Evolutionary conservation across 2,329 filamentous ascomycete genomes (phyloP), one percentile per base, ranked within the genome.

Genomic region (Arthroderma uncinatum): DNA sequence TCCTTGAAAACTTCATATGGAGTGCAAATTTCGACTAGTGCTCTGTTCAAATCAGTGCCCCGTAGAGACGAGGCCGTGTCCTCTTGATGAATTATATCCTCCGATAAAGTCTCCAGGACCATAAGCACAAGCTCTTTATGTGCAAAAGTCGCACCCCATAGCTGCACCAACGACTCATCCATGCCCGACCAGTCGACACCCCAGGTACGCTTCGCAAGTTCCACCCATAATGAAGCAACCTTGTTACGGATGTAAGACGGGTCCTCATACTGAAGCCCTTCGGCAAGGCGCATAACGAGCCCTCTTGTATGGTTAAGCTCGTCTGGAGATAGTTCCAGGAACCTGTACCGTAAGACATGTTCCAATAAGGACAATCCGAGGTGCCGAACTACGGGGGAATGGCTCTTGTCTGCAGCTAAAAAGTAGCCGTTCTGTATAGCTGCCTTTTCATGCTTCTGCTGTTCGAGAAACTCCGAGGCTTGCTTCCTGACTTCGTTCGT

Each of bases 311-410:
- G 80, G 28, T 76, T 74, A 16, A 83, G 82, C 70, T 95, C 85
- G 21, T 84, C 81, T 28, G 78, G 72, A 19, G 79, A 81, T 66
- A 91, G 90, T 53, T 85, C 82, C 36, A 84, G 80, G 82, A 90
- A 95, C 64, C 82, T 84, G 72, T 95, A 91, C 64, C 85, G 87
- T 69, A 97, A 86, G 48, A 89, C 85, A 72, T 94, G 86, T 67
- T 96, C 92, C 63, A 98, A 82, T 57, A 98, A 79, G 28, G 91
- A 94, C 33, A 98, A 80, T 58, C 91, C 93, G 71, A 94, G 98
- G 74, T 97, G 91, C 64, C 93, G 86, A 57, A 97, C 87, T 56
- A 93, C 81, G 40, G 89, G 82, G 56, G 87, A 81, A 68, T 94
- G 89, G 37, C 79, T 76, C 66, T 78, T 80, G 71, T 93, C 85